Conservation (phyloP, 169 alveolate species). For the Eimeria tenella region DNA sequence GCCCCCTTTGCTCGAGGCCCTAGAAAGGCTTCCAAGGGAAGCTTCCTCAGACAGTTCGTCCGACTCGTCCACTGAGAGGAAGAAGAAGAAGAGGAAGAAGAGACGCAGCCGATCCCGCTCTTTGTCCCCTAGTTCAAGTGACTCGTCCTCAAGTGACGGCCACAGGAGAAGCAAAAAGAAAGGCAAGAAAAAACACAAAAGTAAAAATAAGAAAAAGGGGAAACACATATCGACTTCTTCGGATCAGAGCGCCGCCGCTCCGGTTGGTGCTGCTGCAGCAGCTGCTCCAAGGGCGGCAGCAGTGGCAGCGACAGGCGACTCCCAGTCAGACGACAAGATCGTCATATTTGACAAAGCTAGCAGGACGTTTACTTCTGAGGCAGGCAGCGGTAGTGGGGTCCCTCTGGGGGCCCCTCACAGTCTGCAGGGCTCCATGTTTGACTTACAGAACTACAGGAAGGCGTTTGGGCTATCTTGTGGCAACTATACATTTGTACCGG, state of each 20-base stretch:
- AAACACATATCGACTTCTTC: background rate
- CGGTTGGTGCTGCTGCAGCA: background rate
- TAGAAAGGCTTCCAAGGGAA: background rate
- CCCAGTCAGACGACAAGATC: background rate
- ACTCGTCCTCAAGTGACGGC: background rate
- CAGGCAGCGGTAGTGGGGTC: background rate
- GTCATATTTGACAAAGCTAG: constrained; percentile 19
- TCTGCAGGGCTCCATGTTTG: background rate
- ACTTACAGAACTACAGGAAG: constrained; percentile 35
- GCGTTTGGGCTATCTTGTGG: constrained; percentile 69
- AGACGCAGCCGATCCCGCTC: constrained; percentile 12
- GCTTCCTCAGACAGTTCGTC: background rate
- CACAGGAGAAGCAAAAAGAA: background rate
- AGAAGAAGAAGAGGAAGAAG: background rate
- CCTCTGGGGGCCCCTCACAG: constrained; percentile 46
- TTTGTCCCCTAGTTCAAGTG: background rate
- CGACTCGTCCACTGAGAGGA: background rate
- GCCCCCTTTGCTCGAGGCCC: background rate
- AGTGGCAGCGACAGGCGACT: background rate
- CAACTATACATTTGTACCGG: constrained; percentile 34
- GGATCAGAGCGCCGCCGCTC: background rate
- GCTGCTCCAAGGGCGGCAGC: background rate
- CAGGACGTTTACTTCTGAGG: constrained; percentile 22
- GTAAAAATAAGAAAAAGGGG: background rate
- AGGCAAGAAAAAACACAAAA: background rate